Evolutionary conservation across 139 green algal species (phyloP).

Genomic region (Klebsormidium nitens): DNA sequence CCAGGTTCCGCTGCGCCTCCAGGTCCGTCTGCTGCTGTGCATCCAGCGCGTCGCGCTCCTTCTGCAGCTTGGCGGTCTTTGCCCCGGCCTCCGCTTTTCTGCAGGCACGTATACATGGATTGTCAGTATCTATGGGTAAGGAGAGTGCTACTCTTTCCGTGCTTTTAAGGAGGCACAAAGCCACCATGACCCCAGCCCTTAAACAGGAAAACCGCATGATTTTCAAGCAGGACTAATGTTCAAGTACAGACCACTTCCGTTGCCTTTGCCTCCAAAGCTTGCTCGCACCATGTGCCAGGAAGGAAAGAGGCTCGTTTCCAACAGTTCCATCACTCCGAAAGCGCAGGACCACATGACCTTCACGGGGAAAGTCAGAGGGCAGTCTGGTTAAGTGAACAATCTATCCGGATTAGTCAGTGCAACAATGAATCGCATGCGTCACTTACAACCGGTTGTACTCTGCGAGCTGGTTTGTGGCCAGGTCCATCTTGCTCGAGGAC

Average conservation of each 20-base stretch:
- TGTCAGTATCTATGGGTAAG: not conserved
- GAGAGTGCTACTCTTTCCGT: not conserved
- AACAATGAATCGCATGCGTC: not conserved
- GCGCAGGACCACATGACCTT: too few relatives aligned
- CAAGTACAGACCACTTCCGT: too few relatives aligned
- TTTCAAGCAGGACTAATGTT: too few relatives aligned
- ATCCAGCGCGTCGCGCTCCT: constrained; percentile 38
- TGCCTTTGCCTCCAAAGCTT: too few relatives aligned
- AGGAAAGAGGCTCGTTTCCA: too few relatives aligned
- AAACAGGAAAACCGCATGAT: not conserved
- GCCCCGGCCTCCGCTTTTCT: constrained; percentile 42
- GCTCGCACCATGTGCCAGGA: too few relatives aligned
- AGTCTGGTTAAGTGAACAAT: too few relatives aligned
- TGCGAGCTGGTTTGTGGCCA: constrained; percentile 30
- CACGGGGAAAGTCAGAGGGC: too few relatives aligned
- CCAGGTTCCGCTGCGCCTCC: constrained; percentile 39
- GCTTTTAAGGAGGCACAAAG: not conserved
- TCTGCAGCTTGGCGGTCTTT: constrained; percentile 40
- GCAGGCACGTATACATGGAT: not conserved
- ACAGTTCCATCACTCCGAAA: too few relatives aligned
- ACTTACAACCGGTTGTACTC: constrained; percentile 37
- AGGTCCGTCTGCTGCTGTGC: constrained; percentile 44
- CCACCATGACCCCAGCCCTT: not conserved
- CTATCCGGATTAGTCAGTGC: not conserved
- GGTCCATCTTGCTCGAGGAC: constrained; percentile 26